phyloP scores from a whole-genome alignment of 2,329 filamentous ascomycete genomes.

The Cytospora paraplurivora region DNA sequence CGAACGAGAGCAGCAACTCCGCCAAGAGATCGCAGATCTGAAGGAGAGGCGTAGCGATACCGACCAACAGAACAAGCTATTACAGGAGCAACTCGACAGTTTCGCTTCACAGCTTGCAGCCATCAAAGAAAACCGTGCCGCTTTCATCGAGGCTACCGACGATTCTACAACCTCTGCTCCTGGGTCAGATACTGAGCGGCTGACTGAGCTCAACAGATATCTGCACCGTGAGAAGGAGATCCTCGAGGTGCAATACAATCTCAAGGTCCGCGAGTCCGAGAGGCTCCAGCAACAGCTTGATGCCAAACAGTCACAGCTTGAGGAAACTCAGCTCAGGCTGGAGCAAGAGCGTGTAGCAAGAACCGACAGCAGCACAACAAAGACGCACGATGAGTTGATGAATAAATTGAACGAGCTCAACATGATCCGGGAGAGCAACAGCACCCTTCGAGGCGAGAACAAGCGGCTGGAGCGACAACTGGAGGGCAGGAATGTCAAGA shows the following conservation, averaged over 20 bases:
- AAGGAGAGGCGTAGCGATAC: conserved; percentile 80
- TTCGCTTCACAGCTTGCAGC: conserved; percentile 77
- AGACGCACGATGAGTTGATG: conserved; percentile 87
- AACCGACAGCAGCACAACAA: conserved; percentile 70
- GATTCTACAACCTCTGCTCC: conserved; percentile 53
- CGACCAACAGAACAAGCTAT: conserved; percentile 83
- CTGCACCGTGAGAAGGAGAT: conserved; percentile 96
- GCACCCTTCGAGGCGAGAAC: conserved; percentile 84
- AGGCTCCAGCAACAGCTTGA: conserved; percentile 88
- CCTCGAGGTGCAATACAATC: conserved; percentile 90
- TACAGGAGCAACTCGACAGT: conserved; percentile 86
- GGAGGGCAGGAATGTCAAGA: conserved; percentile 70
- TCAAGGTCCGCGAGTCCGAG: conserved; percentile 85
- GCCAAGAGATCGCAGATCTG: conserved; percentile 80
- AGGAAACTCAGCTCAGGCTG: conserved; percentile 84
- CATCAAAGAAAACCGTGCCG: conserved; percentile 73
- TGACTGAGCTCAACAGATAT: conserved; percentile 90
- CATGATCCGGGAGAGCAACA: conserved; percentile 91
- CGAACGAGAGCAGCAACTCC: conserved; percentile 76
- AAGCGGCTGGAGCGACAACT: conserved; percentile 77
- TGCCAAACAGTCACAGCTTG: conserved; percentile 82
- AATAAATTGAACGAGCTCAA: conserved; percentile 95
- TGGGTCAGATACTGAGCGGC: conserved; percentile 67
- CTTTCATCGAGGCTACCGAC: conserved; percentile 55
- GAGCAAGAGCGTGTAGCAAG: conserved; percentile 83